Evolutionary conservation across 2,329 filamentous ascomycete species (phyloP).

Genomic region (Neonectria faginata): DNA sequence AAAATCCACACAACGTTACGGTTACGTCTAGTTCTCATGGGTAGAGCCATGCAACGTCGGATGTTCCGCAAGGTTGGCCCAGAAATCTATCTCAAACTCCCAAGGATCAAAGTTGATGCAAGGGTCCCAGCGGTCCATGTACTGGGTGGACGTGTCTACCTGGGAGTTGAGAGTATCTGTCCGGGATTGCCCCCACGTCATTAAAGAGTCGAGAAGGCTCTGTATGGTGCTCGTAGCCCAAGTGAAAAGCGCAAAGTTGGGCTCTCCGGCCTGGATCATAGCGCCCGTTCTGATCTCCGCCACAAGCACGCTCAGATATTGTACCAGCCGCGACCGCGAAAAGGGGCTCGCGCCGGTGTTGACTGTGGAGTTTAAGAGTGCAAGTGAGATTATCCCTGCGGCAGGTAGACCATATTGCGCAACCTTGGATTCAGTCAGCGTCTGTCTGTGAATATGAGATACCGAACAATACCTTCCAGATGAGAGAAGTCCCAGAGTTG

Average conservation of each 20-base stretch:
- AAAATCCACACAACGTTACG: too few species aligned
- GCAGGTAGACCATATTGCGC: constrained; percentile 33
- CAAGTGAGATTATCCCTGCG: constrained; percentile 28
- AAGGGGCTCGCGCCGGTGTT: not conserved
- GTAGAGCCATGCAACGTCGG: constrained; percentile 22
- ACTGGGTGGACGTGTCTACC: not conserved
- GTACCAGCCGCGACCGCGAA: constrained; percentile 26
- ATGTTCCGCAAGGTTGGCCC: constrained; percentile 36
- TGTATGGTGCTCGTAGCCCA: constrained; percentile 33
- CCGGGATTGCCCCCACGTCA: constrained; percentile 10
- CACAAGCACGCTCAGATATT: constrained; percentile 31
- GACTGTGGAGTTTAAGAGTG: constrained; percentile 20
- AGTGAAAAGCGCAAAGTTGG: constrained; percentile 34
- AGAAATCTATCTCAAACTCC: constrained; percentile 39
- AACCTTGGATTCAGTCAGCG: constrained; percentile 11
- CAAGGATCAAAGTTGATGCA: constrained; percentile 27
- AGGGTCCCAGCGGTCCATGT: constrained; percentile 25
- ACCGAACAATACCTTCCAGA: constrained; percentile 31
- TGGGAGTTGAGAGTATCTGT: not conserved
- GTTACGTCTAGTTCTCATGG: not conserved
- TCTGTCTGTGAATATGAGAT: not conserved
- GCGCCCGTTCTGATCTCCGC: constrained; percentile 29
- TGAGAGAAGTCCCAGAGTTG: constrained; percentile 29
- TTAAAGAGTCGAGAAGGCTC: constrained; percentile 28
- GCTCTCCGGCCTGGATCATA: constrained; percentile 29